Base-by-base conservation (phyloP, 495 filamentous ascomycete genomes). In the Penicillium egyptiacum region DNA sequence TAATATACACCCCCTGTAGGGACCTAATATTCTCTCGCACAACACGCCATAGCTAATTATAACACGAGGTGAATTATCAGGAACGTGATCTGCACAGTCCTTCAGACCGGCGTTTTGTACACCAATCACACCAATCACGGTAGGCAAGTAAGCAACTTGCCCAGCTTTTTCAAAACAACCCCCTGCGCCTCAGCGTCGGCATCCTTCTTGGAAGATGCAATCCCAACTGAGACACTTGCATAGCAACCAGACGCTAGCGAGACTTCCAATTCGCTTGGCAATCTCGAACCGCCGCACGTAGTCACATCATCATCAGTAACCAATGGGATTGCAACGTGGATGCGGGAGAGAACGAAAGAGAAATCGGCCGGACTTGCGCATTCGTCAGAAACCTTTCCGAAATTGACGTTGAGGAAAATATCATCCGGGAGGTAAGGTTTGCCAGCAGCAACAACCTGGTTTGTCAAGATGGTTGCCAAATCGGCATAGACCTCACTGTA, bases 381-480 rank as follows among this genome's bases (percentile, higher is more conserved):
- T 39, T 67, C 65, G 3, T 69, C 73, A 3, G 62, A 70, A 12
- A 84, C 78, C 11, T 70, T 67, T 3, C 81, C 80, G 63, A 84
- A 88, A 66, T 89, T 88, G 50, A 88, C 84, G 56, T 88, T 88
- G 45, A 89, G 75, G 77, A 78, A 89, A 12, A 81, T 73, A 44
- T 79, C 72, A 0, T 68, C 55, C 0, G 85, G 84, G 1, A 88
- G 73, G 52, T 85, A 88, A 0, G 86, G 86, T 11, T 67, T 72
- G n/a, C 83, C 83, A 9, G 80, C 73, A 9, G 62, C 71, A 2
- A 86, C 48, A 8, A 88, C 53, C 1, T 70, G 69, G 19, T 84
- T 69, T 8, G 81, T 83, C 3, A 89, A 55, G 33, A 79, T 83
- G 16, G 78, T 72, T 6, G 86, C 77, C 4, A 88, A 73, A 47